phyloP scores from a whole-genome alignment of 129 eudicot species.

The Daucus carota region DNA sequence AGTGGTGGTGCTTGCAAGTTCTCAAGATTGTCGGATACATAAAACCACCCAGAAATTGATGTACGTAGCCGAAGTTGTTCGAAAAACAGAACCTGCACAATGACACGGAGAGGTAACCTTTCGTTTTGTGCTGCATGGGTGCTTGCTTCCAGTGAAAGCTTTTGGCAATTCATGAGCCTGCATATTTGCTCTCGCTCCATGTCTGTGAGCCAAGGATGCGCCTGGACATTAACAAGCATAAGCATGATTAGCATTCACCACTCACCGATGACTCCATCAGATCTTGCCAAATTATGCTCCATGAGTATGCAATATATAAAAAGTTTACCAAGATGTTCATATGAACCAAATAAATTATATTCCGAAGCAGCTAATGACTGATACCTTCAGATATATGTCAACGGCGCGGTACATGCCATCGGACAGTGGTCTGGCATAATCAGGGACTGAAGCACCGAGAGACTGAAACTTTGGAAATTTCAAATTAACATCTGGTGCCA shows the following conservation, averaged over 20 bases:
- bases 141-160: constrained; percentile 2
- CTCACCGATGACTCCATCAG: neutral
- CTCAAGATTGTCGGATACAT: neutral
- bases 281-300: neutral
- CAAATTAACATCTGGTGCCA: constrained; percentile 6
- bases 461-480: constrained; percentile 4
- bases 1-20: neutral
- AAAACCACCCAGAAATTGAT: neutral
- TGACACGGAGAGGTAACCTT: neutral
- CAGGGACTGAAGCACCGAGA: constrained; percentile 1
- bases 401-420: neutral
- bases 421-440: constrained; percentile 3
- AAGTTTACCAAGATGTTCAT: neutral
- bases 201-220: neutral
- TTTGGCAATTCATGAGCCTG: neutral
- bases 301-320: neutral
- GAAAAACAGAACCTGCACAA: neutral
- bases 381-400: constrained; percentile 3
- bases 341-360: neutral
- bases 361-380: neutral
- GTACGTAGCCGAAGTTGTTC: neutral
- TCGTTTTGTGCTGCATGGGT: neutral
- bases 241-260: neutral
- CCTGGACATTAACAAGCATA: neutral
- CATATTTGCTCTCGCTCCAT: neutral